These are phyloP conservation scores for Kodamaea sp. DNA, from an alignment of 1,139 yeast genomes.

Conservation along the genomic window DNA sequence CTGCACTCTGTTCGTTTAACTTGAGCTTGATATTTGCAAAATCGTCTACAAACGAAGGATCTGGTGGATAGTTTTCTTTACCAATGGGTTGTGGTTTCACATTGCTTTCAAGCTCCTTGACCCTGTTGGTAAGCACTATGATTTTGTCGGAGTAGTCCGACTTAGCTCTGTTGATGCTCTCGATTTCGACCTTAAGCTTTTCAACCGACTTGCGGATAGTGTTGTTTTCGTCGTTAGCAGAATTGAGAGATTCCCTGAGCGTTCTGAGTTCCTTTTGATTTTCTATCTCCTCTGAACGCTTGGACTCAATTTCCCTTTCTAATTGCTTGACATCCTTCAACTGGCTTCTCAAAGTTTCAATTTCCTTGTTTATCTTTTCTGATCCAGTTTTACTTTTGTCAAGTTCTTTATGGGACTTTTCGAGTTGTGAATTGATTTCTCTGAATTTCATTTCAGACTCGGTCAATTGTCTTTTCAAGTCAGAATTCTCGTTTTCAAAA, in stretches of 20 bases:
- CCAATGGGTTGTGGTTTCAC: conserved; percentile 16
- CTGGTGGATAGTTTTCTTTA: conserved; percentile 44
- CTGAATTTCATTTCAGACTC: conserved; percentile 15
- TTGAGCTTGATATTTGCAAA: conserved; percentile 53
- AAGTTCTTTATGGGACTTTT: conserved; percentile 11
- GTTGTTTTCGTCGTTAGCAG: conserved; percentile 16
- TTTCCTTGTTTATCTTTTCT: conserved; percentile 8
- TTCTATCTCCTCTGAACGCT: conserved; percentile 7
- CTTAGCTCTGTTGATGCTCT: conserved; percentile 25
- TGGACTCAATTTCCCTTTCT: conserved; percentile 10
- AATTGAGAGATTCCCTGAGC: conserved; percentile 9
- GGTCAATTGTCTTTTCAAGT: conserved; percentile 12
- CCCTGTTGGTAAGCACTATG: conserved; percentile 23
- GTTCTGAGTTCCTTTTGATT: conserved; percentile 11
- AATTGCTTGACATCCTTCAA: conserved; percentile 11
- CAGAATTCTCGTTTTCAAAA: conserved; percentile 14
- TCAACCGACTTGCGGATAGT: conserved; percentile 17
- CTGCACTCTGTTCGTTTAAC: conserved; percentile 54
- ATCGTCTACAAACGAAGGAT: conserved; percentile 40
- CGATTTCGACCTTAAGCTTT: conserved; percentile 40
- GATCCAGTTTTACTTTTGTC: conserved; percentile 9
- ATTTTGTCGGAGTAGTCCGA: conserved; percentile 30
- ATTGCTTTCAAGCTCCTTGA: conserved; percentile 15
- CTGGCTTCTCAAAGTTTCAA: conserved; percentile 11
- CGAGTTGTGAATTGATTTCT: conserved; percentile 11